Conservation (phyloP, 148 eudicot species). For the Camellia lanceoleosa region DNA sequence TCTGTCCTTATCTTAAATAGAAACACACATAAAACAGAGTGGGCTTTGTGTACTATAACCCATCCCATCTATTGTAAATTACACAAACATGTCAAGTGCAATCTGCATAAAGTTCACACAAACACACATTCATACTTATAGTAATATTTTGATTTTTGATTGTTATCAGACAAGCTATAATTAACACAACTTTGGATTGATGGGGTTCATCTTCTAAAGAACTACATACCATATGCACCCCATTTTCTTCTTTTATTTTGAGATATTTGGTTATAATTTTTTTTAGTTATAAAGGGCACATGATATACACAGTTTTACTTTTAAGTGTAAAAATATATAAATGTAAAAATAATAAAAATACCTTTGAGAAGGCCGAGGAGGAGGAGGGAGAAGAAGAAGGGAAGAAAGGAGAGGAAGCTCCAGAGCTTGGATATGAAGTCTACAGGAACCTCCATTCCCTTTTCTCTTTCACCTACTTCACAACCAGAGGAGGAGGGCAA, state of each 20-base stretch:
- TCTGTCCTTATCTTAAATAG: too few species aligned
- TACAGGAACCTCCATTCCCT: conserved; percentile 63
- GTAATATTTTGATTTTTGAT: neutral
- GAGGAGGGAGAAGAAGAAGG: conserved; percentile 66
- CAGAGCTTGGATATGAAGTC: conserved; percentile 63
- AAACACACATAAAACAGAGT: neutral
- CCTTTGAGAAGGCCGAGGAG: conserved; percentile 72
- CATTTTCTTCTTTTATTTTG: too few species aligned
- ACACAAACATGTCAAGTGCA: too few species aligned
- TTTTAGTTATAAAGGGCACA: too few species aligned
- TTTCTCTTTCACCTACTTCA: too few species aligned
- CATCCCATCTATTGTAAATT: neutral
- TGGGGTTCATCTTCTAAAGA: neutral
- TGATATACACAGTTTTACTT: too few species aligned
- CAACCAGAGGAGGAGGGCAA: neutral
- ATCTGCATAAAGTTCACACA: too few species aligned
- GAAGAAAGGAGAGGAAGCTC: conserved; percentile 70
- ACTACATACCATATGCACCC: too few species aligned
- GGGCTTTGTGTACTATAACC: neutral
- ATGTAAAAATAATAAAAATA: neutral
- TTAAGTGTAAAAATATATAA: too few species aligned
- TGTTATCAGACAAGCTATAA: neutral
- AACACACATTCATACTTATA: too few species aligned
- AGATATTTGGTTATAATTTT: too few species aligned
- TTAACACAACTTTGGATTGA: too few species aligned